Conservation (phyloP, 345 rosid genomes). For the Capsella bursapastoris region DNA sequence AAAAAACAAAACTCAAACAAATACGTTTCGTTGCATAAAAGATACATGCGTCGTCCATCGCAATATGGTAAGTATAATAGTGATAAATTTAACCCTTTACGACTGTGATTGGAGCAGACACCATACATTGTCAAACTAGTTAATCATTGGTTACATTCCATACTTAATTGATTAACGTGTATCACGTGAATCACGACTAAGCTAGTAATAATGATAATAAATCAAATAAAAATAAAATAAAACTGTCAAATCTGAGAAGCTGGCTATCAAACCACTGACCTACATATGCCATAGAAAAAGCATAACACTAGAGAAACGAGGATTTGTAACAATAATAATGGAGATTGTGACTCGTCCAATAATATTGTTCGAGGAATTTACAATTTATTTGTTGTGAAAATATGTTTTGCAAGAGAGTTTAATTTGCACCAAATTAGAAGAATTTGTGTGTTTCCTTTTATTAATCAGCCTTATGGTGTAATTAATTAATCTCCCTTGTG, state of each 20-base stretch:
- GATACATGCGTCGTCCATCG: not conserved
- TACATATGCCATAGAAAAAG: not conserved
- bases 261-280: conserved; percentile 12
- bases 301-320: conserved; percentile 30
- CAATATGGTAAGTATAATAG: no score
- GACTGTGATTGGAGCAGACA: conserved; percentile 15
- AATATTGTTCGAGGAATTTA: not conserved
- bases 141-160: conserved; percentile 1
- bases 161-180: conserved; percentile 27
- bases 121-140: conserved; percentile 1
- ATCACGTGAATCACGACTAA: conserved; percentile 35
- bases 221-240: not conserved
- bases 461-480: not conserved
- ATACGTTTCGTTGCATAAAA: conserved; percentile 12
- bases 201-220: not conserved
- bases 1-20: no score
- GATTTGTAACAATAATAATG: conserved; percentile 13
- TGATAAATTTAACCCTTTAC: not conserved
- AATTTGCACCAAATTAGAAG: no score
- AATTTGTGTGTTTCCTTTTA: no score
- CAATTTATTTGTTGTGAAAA: not conserved
- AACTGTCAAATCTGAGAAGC: conserved; percentile 18
- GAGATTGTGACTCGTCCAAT: not conserved
- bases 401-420: not conserved
- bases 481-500: conserved; percentile 8